Percentiles rank a stretch among this genome's conserved stretches.
phyloP scores from a whole-genome alignment of 2,329 filamentous ascomycete genomes.

The Pyricularia sp. region DNA sequence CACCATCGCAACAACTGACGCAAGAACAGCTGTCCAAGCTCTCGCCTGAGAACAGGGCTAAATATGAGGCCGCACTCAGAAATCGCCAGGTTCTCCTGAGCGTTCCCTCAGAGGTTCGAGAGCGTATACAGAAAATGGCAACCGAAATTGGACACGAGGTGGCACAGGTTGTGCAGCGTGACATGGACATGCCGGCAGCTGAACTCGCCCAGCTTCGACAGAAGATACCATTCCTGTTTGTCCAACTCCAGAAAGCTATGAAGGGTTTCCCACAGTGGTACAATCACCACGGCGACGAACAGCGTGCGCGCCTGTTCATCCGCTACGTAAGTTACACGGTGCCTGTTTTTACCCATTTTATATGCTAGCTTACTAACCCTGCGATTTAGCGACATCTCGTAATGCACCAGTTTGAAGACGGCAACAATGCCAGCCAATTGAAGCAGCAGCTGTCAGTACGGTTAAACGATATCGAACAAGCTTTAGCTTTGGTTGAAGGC shows the following conservation, averaged over 20 bases:
- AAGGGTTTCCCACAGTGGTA: not conserved
- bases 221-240: not conserved
- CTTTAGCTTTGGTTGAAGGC: conserved; percentile 35
- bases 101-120: not conserved
- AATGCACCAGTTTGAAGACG: conserved; percentile 42
- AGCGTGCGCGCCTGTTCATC: conserved; percentile 41
- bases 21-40: conserved; percentile 30
- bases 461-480: conserved; percentile 40
- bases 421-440: conserved; percentile 32
- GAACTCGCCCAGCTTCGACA: not conserved
- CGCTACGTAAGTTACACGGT: conserved; percentile 32
- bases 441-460: conserved; percentile 43
- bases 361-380: conserved; percentile 19
- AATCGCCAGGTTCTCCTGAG: conserved; percentile 8
- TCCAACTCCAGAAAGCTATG: not conserved
- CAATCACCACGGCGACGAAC: not conserved
- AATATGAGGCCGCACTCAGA: conserved; percentile 27
- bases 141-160: not conserved
- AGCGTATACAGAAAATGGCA: not conserved
- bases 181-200: not conserved
- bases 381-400: conserved; percentile 39
- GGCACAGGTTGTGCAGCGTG: not conserved
- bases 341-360: not conserved
- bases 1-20: conserved; percentile 19
- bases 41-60: conserved; percentile 33